Conservation (phyloP, 495 filamentous ascomycete species). For the Hyaloscypha bicolor region DNA sequence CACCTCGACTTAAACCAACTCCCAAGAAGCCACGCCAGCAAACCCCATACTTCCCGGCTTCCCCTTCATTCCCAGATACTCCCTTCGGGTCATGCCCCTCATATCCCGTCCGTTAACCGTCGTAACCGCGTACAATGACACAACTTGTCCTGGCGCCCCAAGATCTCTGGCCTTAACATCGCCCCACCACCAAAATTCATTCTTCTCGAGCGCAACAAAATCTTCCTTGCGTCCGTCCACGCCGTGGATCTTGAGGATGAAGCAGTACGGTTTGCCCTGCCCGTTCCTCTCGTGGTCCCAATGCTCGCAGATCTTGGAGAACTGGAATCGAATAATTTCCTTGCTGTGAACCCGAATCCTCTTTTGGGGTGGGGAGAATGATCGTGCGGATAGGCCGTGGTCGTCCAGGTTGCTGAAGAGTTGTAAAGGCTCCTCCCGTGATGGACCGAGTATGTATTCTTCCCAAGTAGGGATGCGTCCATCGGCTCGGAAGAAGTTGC, state of each 20-base stretch:
- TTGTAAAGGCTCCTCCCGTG: conserved; percentile 37
- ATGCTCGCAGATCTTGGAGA: conserved; percentile 73
- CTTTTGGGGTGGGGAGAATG: conserved; percentile 60
- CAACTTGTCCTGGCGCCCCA: conserved; percentile 67
- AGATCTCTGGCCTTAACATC: conserved; percentile 68
- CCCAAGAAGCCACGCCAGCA: conserved; percentile 67
- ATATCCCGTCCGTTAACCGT: conserved; percentile 64
- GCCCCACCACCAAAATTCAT: conserved; percentile 72
- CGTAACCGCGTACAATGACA: conserved; percentile 63
- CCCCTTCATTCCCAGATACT: conserved; percentile 64
- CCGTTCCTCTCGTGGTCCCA: conserved; percentile 72
- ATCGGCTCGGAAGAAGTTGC: conserved; percentile 68
- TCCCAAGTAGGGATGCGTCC: conserved; percentile 67
- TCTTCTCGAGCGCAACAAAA: conserved; percentile 61
- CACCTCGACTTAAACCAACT: conserved; percentile 53
- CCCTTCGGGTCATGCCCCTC: conserved; percentile 65
- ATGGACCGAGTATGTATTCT: conserved; percentile 69
- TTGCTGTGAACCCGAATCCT: conserved; percentile 56
- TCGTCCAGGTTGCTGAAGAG: conserved; percentile 50
- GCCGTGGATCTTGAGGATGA: conserved; percentile 66
- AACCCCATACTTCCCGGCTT: conserved; percentile 57
- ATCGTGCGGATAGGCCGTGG: conserved; percentile 64
- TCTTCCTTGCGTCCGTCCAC: conserved; percentile 68
- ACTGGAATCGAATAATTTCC: conserved; percentile 69
- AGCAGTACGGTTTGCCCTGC: conserved; percentile 60